Percentiles rank a stretch among this genome's conserved stretches.
These are phyloP conservation scores for Maudiozyma turicensis DNA, from an alignment of 805 yeast genomes.

Conservation along the genomic window DNA sequence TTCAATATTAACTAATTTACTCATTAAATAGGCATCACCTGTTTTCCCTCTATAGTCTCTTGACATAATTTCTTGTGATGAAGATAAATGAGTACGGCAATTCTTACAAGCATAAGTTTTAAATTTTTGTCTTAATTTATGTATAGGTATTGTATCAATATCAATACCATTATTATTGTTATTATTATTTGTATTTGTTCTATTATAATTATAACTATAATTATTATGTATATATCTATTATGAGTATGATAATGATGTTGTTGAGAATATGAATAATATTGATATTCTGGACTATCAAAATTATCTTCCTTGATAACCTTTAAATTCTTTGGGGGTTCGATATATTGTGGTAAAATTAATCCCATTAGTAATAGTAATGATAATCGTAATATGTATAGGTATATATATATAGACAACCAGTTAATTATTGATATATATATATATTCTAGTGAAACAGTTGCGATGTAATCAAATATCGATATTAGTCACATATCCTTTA, in stretches of 20 bases:
- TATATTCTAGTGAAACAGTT: too few species aligned
- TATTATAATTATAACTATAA: too few species aligned
- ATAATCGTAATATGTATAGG: not conserved
- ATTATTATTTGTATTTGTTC: too few species aligned
- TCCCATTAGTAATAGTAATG: not conserved
- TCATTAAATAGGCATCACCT: slow-evolving; percentile 50
- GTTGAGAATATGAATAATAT: not conserved
- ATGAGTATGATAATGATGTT: not conserved
- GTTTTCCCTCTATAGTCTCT: slow-evolving; percentile 44
- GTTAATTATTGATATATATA: too few species aligned
- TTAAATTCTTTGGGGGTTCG: not conserved
- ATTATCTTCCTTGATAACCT: not conserved
- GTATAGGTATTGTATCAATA: not conserved
- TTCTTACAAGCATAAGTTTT: slow-evolving; percentile 25
- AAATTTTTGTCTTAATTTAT: slow-evolving; percentile 7
- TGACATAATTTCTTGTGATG: slow-evolving; percentile 25
- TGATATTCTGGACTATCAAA: not conserved
- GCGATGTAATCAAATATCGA: not conserved
- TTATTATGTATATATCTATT: too few species aligned
- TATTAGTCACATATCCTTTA: not conserved
- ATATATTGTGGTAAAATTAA: not conserved
- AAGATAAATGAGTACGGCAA: slow-evolving; percentile 27
- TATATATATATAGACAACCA: not conserved
- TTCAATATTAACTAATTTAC: slow-evolving; percentile 38
- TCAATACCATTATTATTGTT: not conserved